A percentile compares a stretch with the other conserved stretches of the same genome.
Evolutionary conservation across 1,139 yeast species (phyloP).

Genomic region (Protomyces pachydermus): DNA sequence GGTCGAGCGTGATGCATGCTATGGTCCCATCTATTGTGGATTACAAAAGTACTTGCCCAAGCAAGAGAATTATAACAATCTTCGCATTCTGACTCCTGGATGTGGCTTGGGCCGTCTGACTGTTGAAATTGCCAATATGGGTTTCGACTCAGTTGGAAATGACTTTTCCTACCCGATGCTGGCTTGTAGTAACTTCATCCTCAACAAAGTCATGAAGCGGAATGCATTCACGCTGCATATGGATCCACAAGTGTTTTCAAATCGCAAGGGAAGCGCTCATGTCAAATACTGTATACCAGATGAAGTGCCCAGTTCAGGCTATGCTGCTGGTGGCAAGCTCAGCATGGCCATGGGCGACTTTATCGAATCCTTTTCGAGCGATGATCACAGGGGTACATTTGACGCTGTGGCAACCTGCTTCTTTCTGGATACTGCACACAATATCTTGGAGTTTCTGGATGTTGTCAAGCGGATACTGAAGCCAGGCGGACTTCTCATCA

Average conservation of each 20-base stretch:
- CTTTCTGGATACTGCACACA: conserved; percentile 74
- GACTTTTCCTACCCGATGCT: conserved; percentile 82
- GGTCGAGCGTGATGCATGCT: conserved; percentile 37
- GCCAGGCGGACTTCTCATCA: conserved; percentile 66
- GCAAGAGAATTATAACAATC: conserved; percentile 29
- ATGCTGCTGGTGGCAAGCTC: conserved; percentile 41
- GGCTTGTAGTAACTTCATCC: conserved; percentile 56
- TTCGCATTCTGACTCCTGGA: conserved; percentile 68
- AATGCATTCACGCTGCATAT: conserved; percentile 65
- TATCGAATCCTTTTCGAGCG: conserved; percentile 60
- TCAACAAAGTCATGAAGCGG: conserved; percentile 52
- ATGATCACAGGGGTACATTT: conserved; percentile 34
- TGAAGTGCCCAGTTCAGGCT: conserved; percentile 35
- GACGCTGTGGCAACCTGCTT: conserved; percentile 65
- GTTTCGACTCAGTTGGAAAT: conserved; percentile 77
- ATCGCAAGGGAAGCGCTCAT: conserved; percentile 56
- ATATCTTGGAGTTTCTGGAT: conserved; percentile 63
- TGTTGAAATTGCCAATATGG: conserved; percentile 54
- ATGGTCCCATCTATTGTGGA: conserved; percentile 42
- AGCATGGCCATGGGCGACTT: conserved; percentile 80
- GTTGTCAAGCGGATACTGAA: conserved; percentile 53
- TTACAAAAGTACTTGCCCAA: conserved; percentile 33
- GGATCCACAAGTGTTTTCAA: conserved; percentile 67
- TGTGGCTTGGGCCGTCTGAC: conserved; percentile 77
- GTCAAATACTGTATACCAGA: conserved; percentile 48